Base-by-base conservation (phyloP, 2,329 filamentous ascomycete genomes). In the Exophiala phaeomuriformis region DNA sequence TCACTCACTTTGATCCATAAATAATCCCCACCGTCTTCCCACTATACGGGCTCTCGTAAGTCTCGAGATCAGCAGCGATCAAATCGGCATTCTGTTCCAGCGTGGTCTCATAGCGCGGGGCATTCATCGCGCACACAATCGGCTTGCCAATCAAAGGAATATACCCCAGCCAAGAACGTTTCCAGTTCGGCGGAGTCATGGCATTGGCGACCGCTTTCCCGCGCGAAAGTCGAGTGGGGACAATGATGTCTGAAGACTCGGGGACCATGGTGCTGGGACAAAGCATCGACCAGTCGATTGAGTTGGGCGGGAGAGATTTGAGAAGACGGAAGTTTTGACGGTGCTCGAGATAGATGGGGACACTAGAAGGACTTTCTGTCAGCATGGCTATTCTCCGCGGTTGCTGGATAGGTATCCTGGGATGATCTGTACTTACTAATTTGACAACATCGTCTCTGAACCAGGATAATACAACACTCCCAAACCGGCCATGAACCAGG, bases 61-160 rank as follows among this genome's bases (percentile, higher is more conserved):
- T 62, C 53, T 66, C 68, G 42, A 74, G 61, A 61, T 74, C 71
- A 42, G 59, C 64, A 8, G 71, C 70, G 41, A 75, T 65, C 44
- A 73, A 70, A n/a, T 73, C 72, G 1, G 71, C 72, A 52, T 69
- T 68, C 51, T 70, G 66, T 55, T 74, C 71, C 6, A 72, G 65
- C 8, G 66, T 70, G 2, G 68, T 71, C 10, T 54, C 47, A 62
- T 73, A 72, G 10, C 66, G 63, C 32, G 52, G 32, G 5, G 59
- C 57, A 53, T 71, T 65, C 51, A 66, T 65, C 1, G 54, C 57
- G 4, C 61, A 51, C n/a, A 64, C 51, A 30, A 71, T 5, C 33
- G 61, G 50, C 48, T 55, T 64, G 8, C 69, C 70, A 41, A 73
- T 62, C 47, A 63, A 63, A 19, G 64, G 67, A 9, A 66, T 67